phyloP scores from a whole-genome alignment of 1,284 basidiomycete species.

The Golubevia pallescens region DNA sequence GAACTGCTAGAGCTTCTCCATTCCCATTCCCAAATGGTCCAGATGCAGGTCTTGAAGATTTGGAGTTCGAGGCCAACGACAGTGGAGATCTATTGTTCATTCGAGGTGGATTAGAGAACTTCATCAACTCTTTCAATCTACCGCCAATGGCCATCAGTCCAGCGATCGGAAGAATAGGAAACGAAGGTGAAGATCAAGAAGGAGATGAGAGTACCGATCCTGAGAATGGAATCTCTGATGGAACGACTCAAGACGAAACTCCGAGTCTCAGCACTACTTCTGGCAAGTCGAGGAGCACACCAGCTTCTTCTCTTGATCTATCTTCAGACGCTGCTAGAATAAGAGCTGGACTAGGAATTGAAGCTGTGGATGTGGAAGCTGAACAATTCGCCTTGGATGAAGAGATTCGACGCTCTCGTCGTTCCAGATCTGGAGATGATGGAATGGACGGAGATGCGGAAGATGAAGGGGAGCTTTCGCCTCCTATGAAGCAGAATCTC shows the following conservation, averaged over 20 bases:
- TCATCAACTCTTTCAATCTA: constrained; percentile 33
- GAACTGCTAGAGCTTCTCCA: constrained; percentile 6
- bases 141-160: not conserved
- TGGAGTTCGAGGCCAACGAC: constrained; percentile 62
- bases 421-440: not conserved
- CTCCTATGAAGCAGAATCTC: not conserved
- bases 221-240: constrained; percentile 18
- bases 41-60: constrained; percentile 19
- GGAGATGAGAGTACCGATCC: not conserved
- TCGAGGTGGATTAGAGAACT: constrained; percentile 40
- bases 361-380: not conserved
- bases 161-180: not conserved
- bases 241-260: constrained; percentile 34
- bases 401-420: not conserved
- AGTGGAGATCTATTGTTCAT: constrained; percentile 55
- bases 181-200: not conserved
- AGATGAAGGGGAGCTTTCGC: not conserved
- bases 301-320: constrained; percentile 41
- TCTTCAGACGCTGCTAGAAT: not conserved
- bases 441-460: not conserved
- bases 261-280: constrained; percentile 38
- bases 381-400: not conserved
- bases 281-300: constrained; percentile 28
- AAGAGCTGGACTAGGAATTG: constrained; percentile 22
- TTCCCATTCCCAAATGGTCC: constrained; percentile 13